Conservation (phyloP, 192 early-diverging fungal genomes). For the Cetraspora pellucida region DNA sequence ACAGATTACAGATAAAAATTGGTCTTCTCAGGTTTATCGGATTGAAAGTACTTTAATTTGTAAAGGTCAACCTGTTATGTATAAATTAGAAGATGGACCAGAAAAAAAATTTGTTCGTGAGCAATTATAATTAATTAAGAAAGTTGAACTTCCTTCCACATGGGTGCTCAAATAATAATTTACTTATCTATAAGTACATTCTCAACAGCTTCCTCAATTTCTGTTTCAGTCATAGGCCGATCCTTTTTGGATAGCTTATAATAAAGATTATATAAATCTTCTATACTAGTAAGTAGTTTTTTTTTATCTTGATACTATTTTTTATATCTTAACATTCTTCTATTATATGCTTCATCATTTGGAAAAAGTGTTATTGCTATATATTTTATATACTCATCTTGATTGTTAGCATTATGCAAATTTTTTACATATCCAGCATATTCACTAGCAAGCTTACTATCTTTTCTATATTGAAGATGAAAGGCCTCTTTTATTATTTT, state of each 20-base stretch:
- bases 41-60: no score
- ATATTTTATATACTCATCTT: conserved; percentile 2
- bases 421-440: conserved; percentile 12
- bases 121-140: no score
- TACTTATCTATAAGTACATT: no score
- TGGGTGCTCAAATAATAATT: no score
- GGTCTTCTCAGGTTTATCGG: no score
- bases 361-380: background rate
- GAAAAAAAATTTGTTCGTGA: no score
- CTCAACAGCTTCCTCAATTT: background rate
- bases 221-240: background rate
- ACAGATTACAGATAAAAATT: no score
- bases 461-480: background rate
- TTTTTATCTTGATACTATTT: conserved; percentile 14
- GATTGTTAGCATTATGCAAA: background rate
- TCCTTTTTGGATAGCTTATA: background rate
- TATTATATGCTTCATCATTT: background rate
- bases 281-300: background rate
- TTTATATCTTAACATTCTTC: background rate
- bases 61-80: no score
- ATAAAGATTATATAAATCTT: background rate
- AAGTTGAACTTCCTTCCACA: no score
- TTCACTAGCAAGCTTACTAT: conserved; percentile 17
- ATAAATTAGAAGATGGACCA: no score
- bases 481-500: background rate